A percentile compares a stretch with the other conserved stretches of the same genome.
These are phyloP conservation scores for Pulveroboletus frians DNA, from an alignment of 768 basidiomycete species.

Conservation along the genomic window DNA sequence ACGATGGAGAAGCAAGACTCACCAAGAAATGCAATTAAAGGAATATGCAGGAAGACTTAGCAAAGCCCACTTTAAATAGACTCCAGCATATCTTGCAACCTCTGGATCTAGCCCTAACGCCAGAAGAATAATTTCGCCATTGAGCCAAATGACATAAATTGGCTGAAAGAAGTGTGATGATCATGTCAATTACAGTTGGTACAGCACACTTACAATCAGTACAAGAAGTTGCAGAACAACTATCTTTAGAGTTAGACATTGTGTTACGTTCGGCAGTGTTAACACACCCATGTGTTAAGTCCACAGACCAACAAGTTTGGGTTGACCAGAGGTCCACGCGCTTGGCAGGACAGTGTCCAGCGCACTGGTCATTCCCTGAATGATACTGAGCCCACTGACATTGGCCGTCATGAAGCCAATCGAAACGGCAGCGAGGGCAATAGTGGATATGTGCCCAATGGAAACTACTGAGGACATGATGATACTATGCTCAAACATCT, in stretches of 20 bases:
- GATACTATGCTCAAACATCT: constrained; percentile 82
- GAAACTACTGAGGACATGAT: constrained; percentile 83
- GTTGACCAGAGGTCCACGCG: constrained; percentile 88
- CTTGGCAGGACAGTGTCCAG: constrained; percentile 92
- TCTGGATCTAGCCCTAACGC: constrained; percentile 72
- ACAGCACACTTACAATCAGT: constrained; percentile 48
- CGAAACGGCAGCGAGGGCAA: constrained; percentile 78
- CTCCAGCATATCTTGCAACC: constrained; percentile 67
- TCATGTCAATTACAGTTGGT: background rate
- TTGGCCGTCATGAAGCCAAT: constrained; percentile 72
- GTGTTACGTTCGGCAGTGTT: too few relatives aligned
- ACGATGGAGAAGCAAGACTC: background rate
- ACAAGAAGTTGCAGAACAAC: constrained; percentile 17
- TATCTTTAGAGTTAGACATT: background rate
- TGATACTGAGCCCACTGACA: constrained; percentile 53
- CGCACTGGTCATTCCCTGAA: constrained; percentile 78
- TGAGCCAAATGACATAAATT: constrained; percentile 73
- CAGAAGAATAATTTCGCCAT: constrained; percentile 72
- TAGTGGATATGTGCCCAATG: constrained; percentile 88
- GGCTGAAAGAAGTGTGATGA: constrained; percentile 28
- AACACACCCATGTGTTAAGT: constrained; percentile 76
- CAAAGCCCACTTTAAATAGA: constrained; percentile 70
- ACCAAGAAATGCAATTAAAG: constrained; percentile 51
- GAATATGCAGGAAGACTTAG: constrained; percentile 74
- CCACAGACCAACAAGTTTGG: constrained; percentile 86